A percentile compares a stretch with the other conserved stretches of the same genome.
Conservation (phyloP, 106 monocot species). For the Agapanthus africanus region DNA sequence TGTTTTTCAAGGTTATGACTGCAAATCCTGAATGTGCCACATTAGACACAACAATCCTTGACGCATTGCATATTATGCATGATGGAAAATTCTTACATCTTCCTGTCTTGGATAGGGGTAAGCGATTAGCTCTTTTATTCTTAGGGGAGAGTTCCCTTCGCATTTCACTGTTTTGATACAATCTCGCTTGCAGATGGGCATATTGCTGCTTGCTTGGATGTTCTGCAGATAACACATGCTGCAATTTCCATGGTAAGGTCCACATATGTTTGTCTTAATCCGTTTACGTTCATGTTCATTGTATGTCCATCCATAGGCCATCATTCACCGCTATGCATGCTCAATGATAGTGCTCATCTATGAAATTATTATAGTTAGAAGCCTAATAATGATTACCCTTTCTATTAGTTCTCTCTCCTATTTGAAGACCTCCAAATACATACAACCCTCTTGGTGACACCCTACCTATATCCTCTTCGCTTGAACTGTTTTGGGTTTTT, state of each 20-base stretch:
- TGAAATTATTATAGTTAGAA: neutral
- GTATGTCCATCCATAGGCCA: neutral
- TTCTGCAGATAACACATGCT: constrained; percentile 82
- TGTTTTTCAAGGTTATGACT: constrained; percentile 74
- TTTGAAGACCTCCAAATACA: neutral
- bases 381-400: neutral
- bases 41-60: constrained; percentile 81
- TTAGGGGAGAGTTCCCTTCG: neutral
- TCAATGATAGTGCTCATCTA: neutral
- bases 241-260: constrained; percentile 75
- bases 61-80: constrained; percentile 90
- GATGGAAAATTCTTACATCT: constrained; percentile 91
- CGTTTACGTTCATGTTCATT: too few species aligned
- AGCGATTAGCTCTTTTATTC: neutral
- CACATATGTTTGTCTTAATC: too few species aligned
- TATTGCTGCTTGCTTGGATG: constrained; percentile 82
- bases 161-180: neutral
- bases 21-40: constrained; percentile 74
- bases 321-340: neutral
- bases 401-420: neutral
- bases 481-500: neutral
- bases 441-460: neutral
- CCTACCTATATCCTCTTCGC: neutral
- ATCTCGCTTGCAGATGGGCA: constrained; percentile 40
- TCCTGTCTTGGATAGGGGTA: constrained; percentile 75